phyloP scores from a whole-genome alignment of 2,329 filamentous ascomycete genomes.

The Botrytis porri region DNA sequence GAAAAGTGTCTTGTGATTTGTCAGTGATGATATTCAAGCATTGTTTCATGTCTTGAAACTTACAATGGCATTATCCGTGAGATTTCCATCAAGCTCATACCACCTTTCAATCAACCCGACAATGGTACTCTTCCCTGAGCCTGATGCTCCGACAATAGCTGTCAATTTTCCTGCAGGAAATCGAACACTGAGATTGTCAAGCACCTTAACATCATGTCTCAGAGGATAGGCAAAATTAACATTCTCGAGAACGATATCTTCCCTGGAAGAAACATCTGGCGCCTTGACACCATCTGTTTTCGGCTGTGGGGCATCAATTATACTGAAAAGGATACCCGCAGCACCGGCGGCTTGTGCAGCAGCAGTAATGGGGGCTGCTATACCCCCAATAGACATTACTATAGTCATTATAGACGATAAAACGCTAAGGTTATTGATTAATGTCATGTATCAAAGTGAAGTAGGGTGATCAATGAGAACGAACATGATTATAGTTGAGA shows the following conservation, averaged over 20 bases:
- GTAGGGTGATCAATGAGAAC: constrained; percentile 28
- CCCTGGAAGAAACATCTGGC: constrained; percentile 48
- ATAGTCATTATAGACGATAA: constrained; percentile 35
- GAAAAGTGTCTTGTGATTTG: constrained; percentile 26
- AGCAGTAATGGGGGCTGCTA: constrained; percentile 57
- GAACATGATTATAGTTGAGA: constrained; percentile 56
- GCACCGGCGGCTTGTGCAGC: constrained; percentile 41
- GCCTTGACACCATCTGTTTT: constrained; percentile 43
- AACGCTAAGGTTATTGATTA: constrained; percentile 46
- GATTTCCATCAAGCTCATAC: constrained; percentile 55
- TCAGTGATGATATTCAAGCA: neutral
- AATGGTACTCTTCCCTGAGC: constrained; percentile 72
- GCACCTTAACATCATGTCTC: constrained; percentile 60
- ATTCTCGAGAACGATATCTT: constrained; percentile 59
- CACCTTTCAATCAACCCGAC: constrained; percentile 69
- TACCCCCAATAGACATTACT: constrained; percentile 54
- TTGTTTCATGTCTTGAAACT: neutral
- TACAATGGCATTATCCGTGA: constrained; percentile 35
- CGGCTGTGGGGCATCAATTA: constrained; percentile 42
- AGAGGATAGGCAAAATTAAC: constrained; percentile 73
- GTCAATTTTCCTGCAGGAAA: constrained; percentile 65
- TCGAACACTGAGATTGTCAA: constrained; percentile 56
- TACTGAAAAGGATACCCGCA: constrained; percentile 40
- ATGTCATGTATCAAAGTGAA: neutral
- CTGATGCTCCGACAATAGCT: constrained; percentile 71